Evolutionary conservation across 805 yeast species (phyloP).

Genomic region (Torulaspora maleeae): DNA sequence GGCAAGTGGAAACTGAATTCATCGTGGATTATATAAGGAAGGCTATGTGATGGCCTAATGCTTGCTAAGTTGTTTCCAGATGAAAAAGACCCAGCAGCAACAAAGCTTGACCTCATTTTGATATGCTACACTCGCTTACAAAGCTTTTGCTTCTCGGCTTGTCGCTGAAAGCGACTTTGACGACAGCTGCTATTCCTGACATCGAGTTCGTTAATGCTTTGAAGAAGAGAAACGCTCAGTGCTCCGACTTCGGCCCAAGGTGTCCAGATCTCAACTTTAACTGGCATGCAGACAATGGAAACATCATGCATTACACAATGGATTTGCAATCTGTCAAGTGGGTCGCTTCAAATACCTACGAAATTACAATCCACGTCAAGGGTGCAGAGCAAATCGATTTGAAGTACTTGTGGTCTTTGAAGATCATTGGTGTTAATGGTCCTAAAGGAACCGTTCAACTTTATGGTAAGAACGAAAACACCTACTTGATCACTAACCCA

Average conservation of each 20-base stretch:
- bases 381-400: slow-evolving; percentile 15
- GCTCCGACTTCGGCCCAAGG: neutral
- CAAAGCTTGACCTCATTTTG: neutral
- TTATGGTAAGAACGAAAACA: slow-evolving; percentile 24
- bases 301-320: slow-evolving; percentile 15
- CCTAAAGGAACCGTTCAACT: slow-evolving; percentile 26
- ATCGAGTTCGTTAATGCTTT: neutral
- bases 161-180: neutral
- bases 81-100: neutral
- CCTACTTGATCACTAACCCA: slow-evolving; percentile 23
- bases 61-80: neutral
- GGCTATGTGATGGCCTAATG: too few species aligned
- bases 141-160: neutral
- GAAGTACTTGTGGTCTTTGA: slow-evolving; percentile 17
- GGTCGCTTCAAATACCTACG: slow-evolving; percentile 16
- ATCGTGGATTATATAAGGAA: too few species aligned
- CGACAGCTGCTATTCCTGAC: slow-evolving; percentile 1
- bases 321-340: slow-evolving; percentile 13
- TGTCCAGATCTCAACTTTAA: slow-evolving; percentile 18
- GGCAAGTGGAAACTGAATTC: too few species aligned
- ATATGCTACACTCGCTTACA: neutral
- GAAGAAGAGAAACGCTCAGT: neutral
- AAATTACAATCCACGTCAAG: slow-evolving; percentile 15
- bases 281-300: slow-evolving; percentile 11
- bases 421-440: slow-evolving; percentile 30